phyloP scores from a whole-genome alignment of 2,329 filamentous ascomycete species.

The Zasmidium citrigriseum region DNA sequence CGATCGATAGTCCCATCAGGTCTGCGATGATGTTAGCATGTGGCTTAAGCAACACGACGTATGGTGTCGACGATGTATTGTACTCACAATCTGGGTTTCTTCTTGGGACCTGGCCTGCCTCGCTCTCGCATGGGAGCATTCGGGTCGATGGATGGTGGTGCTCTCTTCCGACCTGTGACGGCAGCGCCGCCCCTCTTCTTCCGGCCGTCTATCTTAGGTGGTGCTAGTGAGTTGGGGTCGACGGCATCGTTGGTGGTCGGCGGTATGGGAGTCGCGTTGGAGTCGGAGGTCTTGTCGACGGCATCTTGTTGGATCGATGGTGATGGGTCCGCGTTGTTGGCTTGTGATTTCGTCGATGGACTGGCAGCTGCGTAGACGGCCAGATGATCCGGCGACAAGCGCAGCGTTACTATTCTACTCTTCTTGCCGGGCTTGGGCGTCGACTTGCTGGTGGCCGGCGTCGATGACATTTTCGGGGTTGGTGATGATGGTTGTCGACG shows the following conservation, averaged over 20 bases:
- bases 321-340: constrained; percentile 39
- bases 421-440: constrained; percentile 30
- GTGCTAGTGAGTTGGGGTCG: constrained; percentile 43
- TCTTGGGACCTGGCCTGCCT: constrained; percentile 93
- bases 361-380: constrained; percentile 35
- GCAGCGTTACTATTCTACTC: constrained; percentile 31
- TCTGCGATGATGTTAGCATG: constrained; percentile 38
- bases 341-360: constrained; percentile 18
- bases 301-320: constrained; percentile 34
- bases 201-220: constrained; percentile 48
- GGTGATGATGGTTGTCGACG: constrained; percentile 6
- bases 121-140: constrained; percentile 33
- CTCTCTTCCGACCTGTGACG: constrained; percentile 32
- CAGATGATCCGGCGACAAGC: constrained; percentile 28
- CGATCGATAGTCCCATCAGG: constrained; percentile 53
- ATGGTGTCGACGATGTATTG: neutral
- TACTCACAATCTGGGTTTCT: constrained; percentile 90
- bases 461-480: constrained; percentile 15
- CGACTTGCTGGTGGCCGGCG: constrained; percentile 25
- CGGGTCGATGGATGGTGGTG: constrained; percentile 51
- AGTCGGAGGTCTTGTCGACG: constrained; percentile 44
- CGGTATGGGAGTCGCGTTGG: constrained; percentile 41
- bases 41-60: neutral
- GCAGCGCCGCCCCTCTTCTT: constrained; percentile 67
- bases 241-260: constrained; percentile 35